A percentile compares a stretch with the other conserved stretches of the same genome.
Evolutionary conservation across 192 early-diverging fungal species (phyloP).

Genomic region (Geranomyces michiganensis): DNA sequence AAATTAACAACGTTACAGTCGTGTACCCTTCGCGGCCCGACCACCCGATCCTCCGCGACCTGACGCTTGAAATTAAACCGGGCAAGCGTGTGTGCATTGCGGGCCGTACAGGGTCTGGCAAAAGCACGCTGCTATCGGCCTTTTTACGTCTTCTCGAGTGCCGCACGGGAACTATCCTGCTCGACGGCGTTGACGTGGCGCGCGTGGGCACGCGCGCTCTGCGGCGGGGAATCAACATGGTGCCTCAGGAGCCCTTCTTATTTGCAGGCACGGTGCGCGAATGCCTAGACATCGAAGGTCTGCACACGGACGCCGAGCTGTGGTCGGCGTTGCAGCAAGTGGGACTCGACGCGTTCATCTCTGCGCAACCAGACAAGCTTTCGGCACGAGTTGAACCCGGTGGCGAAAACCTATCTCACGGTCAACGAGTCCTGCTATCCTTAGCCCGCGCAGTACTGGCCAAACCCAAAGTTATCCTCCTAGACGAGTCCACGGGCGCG

Average conservation of each 20-base stretch:
- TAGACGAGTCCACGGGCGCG: slow-evolving; percentile 56
- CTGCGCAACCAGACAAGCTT: slow-evolving; percentile 10
- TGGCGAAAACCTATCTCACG: slow-evolving; percentile 68
- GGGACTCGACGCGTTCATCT: slow-evolving; percentile 34
- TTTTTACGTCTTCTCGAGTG: slow-evolving; percentile 63
- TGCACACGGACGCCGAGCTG: slow-evolving; percentile 44
- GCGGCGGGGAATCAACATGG: slow-evolving; percentile 51
- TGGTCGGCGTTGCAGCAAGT: slow-evolving; percentile 51
- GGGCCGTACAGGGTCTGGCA: slow-evolving; percentile 67
- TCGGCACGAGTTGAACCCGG: not conserved
- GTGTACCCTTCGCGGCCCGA: slow-evolving; percentile 44
- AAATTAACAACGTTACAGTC: slow-evolving; percentile 61
- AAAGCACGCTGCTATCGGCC: slow-evolving; percentile 55
- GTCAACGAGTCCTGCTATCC: slow-evolving; percentile 70
- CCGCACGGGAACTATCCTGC: slow-evolving; percentile 50
- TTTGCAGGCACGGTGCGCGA: slow-evolving; percentile 63
- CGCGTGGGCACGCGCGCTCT: slow-evolving; percentile 57
- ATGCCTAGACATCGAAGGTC: slow-evolving; percentile 65
- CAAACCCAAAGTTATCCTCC: slow-evolving; percentile 31
- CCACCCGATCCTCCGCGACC: slow-evolving; percentile 6
- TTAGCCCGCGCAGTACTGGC: slow-evolving; percentile 41
- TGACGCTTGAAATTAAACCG: slow-evolving; percentile 37
- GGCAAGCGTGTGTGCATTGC: slow-evolving; percentile 46
- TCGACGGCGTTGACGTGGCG: slow-evolving; percentile 72
- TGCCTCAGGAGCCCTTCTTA: slow-evolving; percentile 56